phyloP scores from a whole-genome alignment of 2,329 filamentous ascomycete species.

The Alternaria longipes region DNA sequence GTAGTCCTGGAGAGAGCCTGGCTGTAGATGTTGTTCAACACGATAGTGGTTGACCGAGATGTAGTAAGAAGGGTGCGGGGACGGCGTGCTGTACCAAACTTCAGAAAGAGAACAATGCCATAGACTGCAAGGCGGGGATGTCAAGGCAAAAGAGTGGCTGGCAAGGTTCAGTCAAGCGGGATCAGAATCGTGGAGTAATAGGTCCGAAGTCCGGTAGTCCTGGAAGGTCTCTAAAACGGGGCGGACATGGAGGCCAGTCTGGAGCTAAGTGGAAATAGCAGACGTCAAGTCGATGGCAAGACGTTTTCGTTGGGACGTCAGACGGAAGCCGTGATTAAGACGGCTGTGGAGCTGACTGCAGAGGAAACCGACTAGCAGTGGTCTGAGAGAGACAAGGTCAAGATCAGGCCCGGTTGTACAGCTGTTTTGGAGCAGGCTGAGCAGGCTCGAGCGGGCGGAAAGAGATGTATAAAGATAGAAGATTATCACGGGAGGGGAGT shows the following conservation, averaged over 20 bases:
- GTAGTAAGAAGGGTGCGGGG: conserved; percentile 4
- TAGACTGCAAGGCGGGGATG: conserved; percentile 24
- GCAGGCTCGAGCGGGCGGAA: conserved; percentile 17
- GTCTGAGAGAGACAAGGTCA: conserved; percentile 22
- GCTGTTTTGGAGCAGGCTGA: conserved; percentile 20
- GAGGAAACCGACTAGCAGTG: conserved; percentile 29
- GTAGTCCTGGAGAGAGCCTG: conserved; percentile 7
- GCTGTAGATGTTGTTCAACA: conserved; percentile 2
- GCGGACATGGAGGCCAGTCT: conserved; percentile 28
- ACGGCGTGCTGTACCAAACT: conserved; percentile 18
- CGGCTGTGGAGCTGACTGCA: conserved; percentile 41
- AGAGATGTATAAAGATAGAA: conserved; percentile 20
- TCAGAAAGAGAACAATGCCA: conserved; percentile 22
- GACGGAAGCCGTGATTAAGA: conserved; percentile 33
- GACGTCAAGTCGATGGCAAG: conserved; percentile 32
- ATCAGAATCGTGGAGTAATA: conserved; percentile 26
- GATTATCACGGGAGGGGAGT: conserved; percentile 17
- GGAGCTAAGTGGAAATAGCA: conserved; percentile 31
- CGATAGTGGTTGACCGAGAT: background rate
- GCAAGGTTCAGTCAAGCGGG: conserved; percentile 15
- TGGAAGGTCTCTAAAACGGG: conserved; percentile 23
- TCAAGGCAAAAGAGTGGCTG: conserved; percentile 11
- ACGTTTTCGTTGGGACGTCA: conserved; percentile 33
- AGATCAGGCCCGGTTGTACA: conserved; percentile 26
- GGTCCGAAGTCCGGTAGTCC: conserved; percentile 22